Base-by-base conservation (phyloP, 1,284 basidiomycete species). In the Mycena sp. region DNA sequence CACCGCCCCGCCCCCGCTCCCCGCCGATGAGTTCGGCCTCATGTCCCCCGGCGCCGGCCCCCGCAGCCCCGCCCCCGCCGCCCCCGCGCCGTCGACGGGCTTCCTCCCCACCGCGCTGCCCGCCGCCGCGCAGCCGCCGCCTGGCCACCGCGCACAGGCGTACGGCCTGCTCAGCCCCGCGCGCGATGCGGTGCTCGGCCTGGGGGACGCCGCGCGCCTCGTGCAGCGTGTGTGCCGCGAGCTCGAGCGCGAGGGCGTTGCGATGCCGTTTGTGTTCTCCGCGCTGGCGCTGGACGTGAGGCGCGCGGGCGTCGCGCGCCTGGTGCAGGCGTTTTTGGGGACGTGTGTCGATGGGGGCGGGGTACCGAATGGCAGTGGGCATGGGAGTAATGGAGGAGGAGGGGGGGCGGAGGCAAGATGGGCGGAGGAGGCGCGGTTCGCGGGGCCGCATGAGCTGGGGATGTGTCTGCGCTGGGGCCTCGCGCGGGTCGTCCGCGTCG, bases 391-490 rank as follows among this genome's bases (percentile, higher is more conserved):
- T 10, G 32, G 76, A 76, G 45, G 76, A 76, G 35, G 70, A 77
- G 40, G 83, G 44, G 85, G 45, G 83, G 83, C 41, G 16, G 87
- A 89, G 62, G 69, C 70, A 51, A 81, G 80, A 53, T 95, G 92
- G 88, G 79, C 82, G 35, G 90, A 94, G 71, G 94, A 96, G 74
- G 87, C 93, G 5, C 78, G 81, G 52, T 92, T 96, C 72, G 92
- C 94, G 0, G 89, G 88, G 14, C 90, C 93, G 23, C 89, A 95
- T 65, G 93, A 96, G 72, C 81, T 97, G 6, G 93, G 90, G 3
- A 94, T 94, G 91, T 87, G 89, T 68, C 80, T 95, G 23, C 86
- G 94, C 10, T 96, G 94, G 94, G 92, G 90, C 43, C 82, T 96
- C 10, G 88, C 88, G 14, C 80, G 93, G 43, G 85, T 93, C 55